Percentiles rank a stretch among this genome's conserved stretches.
Evolutionary conservation across 2,329 filamentous ascomycete species (phyloP).

Genomic region (Tolypocladium cylindrosporum): DNA sequence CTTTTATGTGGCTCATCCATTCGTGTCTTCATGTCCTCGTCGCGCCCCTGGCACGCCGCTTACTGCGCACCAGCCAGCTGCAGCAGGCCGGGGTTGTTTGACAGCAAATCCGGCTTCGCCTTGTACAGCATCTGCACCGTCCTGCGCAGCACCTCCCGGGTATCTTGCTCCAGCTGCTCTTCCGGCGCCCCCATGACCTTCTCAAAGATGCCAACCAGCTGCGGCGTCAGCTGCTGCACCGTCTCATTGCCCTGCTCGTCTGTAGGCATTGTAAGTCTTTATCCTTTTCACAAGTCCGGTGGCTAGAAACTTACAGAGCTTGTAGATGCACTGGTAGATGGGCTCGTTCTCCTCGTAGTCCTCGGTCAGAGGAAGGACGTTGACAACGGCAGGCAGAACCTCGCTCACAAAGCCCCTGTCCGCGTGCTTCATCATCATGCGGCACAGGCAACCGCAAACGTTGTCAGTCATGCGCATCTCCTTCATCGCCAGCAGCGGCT

Average conservation of each 20-base stretch:
- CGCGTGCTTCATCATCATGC: conserved; percentile 88
- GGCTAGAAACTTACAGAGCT: conserved; percentile 55
- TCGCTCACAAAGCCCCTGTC: conserved; percentile 70
- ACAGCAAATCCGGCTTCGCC: conserved; percentile 21
- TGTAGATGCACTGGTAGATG: conserved; percentile 81
- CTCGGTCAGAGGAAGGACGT: conserved; percentile 76
- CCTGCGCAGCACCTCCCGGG: conserved; percentile 54
- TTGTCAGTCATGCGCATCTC: conserved; percentile 85
- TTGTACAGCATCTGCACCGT: conserved; percentile 43
- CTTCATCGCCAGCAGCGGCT: conserved; percentile 68
- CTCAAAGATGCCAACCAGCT: conserved; percentile 61
- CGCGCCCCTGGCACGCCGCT: not conserved
- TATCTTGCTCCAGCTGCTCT: conserved; percentile 67
- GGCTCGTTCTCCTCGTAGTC: conserved; percentile 96
- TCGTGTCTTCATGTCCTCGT: conserved; percentile 1
- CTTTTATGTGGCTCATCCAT: not conserved
- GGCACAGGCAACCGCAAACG: conserved; percentile 78
- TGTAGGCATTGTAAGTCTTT: conserved; percentile 19
- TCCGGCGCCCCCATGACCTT: conserved; percentile 61
- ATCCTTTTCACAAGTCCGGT: not conserved
- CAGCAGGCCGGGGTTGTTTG: conserved; percentile 20
- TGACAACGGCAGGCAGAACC: conserved; percentile 71
- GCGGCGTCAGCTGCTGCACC: conserved; percentile 58
- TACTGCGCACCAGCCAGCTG: conserved; percentile 17
- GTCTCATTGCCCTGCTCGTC: conserved; percentile 60